These are phyloP conservation scores for Microcyclosporella mali DNA, from an alignment of 2,329 filamentous ascomycete genomes.

Conservation along the genomic window DNA sequence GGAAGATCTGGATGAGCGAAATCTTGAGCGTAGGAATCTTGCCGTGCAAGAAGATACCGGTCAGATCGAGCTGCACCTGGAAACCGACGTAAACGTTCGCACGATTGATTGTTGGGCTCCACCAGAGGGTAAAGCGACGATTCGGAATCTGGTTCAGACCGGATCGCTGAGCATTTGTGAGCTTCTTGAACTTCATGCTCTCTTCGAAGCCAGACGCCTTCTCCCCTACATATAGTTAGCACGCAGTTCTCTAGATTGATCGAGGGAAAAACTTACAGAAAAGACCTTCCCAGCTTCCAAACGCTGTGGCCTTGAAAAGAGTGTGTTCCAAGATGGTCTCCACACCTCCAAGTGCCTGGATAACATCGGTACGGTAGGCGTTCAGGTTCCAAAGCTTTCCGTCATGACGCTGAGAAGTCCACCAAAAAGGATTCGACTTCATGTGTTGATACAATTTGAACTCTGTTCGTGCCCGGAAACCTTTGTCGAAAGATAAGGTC, in stretches of 20 bases:
- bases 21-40: constrained; percentile 99
- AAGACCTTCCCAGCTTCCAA: constrained; percentile 92
- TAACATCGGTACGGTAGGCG: constrained; percentile 91
- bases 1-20: constrained; percentile 97
- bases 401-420: constrained; percentile 95
- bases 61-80: constrained; percentile 95
- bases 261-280: constrained; percentile 54
- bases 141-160: constrained; percentile 99
- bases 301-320: constrained; percentile 91
- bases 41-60: constrained; percentile 96
- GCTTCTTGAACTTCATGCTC: constrained; percentile 96
- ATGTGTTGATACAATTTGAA: constrained; percentile 99
- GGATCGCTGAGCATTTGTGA: constrained; percentile 93
- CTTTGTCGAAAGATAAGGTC: constrained; percentile 96
- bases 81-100: constrained; percentile 99
- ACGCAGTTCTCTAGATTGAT: constrained; percentile 33
- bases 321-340: constrained; percentile 80
- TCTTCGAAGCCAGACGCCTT: constrained; percentile 35
- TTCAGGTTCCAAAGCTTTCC: constrained; percentile 93
- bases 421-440: constrained; percentile 99
- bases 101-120: constrained; percentile 54
- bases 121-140: constrained; percentile 96
- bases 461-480: constrained; percentile 88
- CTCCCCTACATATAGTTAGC: constrained; percentile 11
- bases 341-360: constrained; percentile 91